Conservation (phyloP, 768 basidiomycete species). For the Rhizopogon sp. region DNA sequence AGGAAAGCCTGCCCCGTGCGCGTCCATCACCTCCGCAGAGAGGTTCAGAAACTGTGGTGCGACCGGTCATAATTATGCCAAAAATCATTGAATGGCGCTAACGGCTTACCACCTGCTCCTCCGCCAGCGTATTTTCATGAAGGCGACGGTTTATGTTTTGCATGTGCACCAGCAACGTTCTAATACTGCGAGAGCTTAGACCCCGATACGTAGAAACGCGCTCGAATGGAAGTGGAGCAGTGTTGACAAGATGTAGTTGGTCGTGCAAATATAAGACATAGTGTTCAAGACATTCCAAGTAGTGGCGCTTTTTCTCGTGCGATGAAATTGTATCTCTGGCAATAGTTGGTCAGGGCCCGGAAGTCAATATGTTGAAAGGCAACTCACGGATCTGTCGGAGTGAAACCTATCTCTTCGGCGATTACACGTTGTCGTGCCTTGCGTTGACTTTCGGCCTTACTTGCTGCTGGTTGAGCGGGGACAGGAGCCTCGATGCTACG, state of each 20-base stretch:
- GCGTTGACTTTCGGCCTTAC: slow-evolving; percentile 44
- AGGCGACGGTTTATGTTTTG: slow-evolving; percentile 49
- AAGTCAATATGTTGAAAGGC: not conserved
- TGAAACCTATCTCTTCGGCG: slow-evolving; percentile 51
- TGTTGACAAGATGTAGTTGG: slow-evolving; percentile 48
- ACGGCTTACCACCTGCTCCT: slow-evolving; percentile 49
- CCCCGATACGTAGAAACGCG: slow-evolving; percentile 49
- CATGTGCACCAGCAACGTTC: slow-evolving; percentile 70
- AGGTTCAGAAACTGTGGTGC: slow-evolving; percentile 23
- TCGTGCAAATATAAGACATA: slow-evolving; percentile 65
- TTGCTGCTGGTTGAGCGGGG: slow-evolving; percentile 2
- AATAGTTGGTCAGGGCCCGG: not conserved
- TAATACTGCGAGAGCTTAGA: slow-evolving; percentile 57
- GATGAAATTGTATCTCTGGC: slow-evolving; percentile 67
- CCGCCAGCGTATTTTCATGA: slow-evolving; percentile 42
- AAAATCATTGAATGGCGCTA: not conserved
- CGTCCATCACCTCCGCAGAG: slow-evolving; percentile 21
- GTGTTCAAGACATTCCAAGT: slow-evolving; percentile 68
- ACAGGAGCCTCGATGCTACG: not conserved
- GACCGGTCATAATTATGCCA: not conserved
- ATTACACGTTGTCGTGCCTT: slow-evolving; percentile 55
- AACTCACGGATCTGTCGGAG: slow-evolving; percentile 58
- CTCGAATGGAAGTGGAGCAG: slow-evolving; percentile 41
- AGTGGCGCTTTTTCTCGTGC: slow-evolving; percentile 73
- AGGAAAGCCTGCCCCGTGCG: slow-evolving; percentile 19